A percentile compares a stretch with the other conserved stretches of the same genome.
Conservation (phyloP, 768 basidiomycete genomes). For the Termitomyces sp. region DNA sequence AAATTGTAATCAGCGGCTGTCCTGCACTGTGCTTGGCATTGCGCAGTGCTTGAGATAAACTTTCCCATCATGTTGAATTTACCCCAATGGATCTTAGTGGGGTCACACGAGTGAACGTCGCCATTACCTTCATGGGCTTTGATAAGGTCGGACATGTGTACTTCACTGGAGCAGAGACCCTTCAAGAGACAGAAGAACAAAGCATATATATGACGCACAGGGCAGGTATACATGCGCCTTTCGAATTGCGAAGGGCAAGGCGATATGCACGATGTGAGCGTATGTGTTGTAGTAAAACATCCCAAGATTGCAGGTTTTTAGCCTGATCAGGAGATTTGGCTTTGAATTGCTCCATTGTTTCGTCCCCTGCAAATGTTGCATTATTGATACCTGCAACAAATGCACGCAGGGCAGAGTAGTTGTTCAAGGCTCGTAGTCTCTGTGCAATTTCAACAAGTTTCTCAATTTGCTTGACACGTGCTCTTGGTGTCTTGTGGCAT, state of each 20-base stretch:
- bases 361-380: conserved; percentile 71
- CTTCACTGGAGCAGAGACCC: conserved; percentile 54
- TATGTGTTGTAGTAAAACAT: conserved; percentile 75
- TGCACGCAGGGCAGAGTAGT: conserved; percentile 90
- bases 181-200: conserved; percentile 6
- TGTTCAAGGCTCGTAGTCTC: conserved; percentile 76
- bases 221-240: conserved; percentile 84
- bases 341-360: conserved; percentile 72
- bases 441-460: conserved; percentile 84
- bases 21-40: conserved; percentile 75
- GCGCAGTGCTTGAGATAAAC: conserved; percentile 71
- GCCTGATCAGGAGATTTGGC: conserved; percentile 58
- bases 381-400: conserved; percentile 92
- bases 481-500: conserved; percentile 73
- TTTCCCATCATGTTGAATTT: conserved; percentile 92
- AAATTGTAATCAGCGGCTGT: conserved; percentile 56
- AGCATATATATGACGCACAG: conserved; percentile 40
- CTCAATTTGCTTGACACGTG: conserved; percentile 79
- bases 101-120: conserved; percentile 62
- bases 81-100: conserved; percentile 85
- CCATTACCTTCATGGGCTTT: conserved; percentile 82
- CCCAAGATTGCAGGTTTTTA: conserved; percentile 78
- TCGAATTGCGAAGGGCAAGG: conserved; percentile 79
- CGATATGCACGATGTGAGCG: conserved; percentile 90
- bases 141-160: conserved; percentile 86